These are phyloP conservation scores for Sporothrix euskadiensis DNA, from an alignment of 2,329 filamentous ascomycete genomes.

Conservation along the genomic window DNA sequence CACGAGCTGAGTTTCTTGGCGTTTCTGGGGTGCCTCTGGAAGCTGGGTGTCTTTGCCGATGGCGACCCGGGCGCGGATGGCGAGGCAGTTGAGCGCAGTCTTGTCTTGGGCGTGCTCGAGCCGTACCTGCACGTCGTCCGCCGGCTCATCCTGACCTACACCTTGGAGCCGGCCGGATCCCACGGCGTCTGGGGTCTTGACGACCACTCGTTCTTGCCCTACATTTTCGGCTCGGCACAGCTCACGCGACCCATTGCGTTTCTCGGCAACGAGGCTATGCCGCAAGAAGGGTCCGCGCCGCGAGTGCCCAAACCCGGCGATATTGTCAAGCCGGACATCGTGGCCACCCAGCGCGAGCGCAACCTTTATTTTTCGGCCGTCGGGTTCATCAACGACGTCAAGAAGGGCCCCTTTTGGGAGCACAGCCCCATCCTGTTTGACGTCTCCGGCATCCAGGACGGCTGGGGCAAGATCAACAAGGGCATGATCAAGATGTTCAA, in stretches of 20 bases:
- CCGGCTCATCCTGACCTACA: slow-evolving; percentile 84
- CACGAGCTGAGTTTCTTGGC: slow-evolving; percentile 95
- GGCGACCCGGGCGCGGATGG: slow-evolving; percentile 41
- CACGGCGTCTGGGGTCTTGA: slow-evolving; percentile 99
- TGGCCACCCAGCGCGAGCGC: slow-evolving; percentile 62
- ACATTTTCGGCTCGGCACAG: slow-evolving; percentile 94
- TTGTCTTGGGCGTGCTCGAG: slow-evolving; percentile 80
- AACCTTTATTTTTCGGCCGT: slow-evolving; percentile 96
- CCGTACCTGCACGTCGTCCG: slow-evolving; percentile 83
- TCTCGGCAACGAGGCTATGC: slow-evolving; percentile 56
- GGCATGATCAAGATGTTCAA: slow-evolving; percentile 99
- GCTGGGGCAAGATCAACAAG: slow-evolving; percentile 99
- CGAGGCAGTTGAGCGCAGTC: slow-evolving; percentile 68
- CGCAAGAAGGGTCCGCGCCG: slow-evolving; percentile 74
- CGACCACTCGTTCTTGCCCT: slow-evolving; percentile 90
- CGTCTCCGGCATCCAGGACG: slow-evolving; percentile 83
- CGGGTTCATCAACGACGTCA: slow-evolving; percentile 96
- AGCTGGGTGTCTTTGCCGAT: slow-evolving; percentile 75
- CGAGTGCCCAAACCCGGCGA: slow-evolving; percentile 70
- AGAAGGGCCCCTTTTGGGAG: slow-evolving; percentile 94
- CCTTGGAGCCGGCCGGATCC: slow-evolving; percentile 89
- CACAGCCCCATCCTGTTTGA: slow-evolving; percentile 94
- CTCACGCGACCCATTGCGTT: slow-evolving; percentile 72
- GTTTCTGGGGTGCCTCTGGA: slow-evolving; percentile 89
- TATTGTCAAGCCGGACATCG: slow-evolving; percentile 64